Evolutionary conservation across 768 basidiomycete species (phyloP).

Genomic region (Phylloporus sp.): DNA sequence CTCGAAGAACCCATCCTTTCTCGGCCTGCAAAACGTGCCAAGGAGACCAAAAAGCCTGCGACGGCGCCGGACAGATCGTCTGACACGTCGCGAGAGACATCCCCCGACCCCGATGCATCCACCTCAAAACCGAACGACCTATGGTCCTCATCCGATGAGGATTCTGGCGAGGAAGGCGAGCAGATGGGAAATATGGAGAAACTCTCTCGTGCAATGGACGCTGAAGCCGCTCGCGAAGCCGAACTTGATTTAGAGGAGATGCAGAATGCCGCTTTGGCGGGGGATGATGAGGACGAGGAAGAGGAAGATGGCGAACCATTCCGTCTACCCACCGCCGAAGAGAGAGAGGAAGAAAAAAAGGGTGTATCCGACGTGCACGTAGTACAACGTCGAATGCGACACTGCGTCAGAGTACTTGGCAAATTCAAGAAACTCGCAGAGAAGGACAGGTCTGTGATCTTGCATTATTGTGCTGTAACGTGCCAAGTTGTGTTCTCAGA

Average conservation of each 20-base stretch:
- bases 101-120: constrained; percentile 33
- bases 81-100: constrained; percentile 40
- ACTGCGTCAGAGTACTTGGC: constrained; percentile 65
- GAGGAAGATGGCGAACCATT: constrained; percentile 42
- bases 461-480: not conserved
- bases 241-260: constrained; percentile 64
- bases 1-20: constrained; percentile 23
- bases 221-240: constrained; percentile 59
- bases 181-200: constrained; percentile 77
- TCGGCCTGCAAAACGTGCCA: constrained; percentile 36
- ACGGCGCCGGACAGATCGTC: constrained; percentile 22
- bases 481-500: constrained; percentile 37
- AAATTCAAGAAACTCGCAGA: constrained; percentile 68
- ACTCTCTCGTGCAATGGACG: constrained; percentile 73
- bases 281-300: constrained; percentile 44
- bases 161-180: constrained; percentile 46
- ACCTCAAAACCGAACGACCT: constrained; percentile 16
- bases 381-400: constrained; percentile 75
- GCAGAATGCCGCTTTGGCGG: constrained; percentile 46
- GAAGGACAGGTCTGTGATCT: constrained; percentile 49
- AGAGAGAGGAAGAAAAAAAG: constrained; percentile 68
- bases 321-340: constrained; percentile 63
- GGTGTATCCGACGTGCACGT: constrained; percentile 65
- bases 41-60: constrained; percentile 21
- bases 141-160: constrained; percentile 39